Evolutionary conservation across 140 eudicot genomes (phyloP), one percentile per base, ranked within the genome.

Genomic region (Ambrosia hybrid): DNA sequence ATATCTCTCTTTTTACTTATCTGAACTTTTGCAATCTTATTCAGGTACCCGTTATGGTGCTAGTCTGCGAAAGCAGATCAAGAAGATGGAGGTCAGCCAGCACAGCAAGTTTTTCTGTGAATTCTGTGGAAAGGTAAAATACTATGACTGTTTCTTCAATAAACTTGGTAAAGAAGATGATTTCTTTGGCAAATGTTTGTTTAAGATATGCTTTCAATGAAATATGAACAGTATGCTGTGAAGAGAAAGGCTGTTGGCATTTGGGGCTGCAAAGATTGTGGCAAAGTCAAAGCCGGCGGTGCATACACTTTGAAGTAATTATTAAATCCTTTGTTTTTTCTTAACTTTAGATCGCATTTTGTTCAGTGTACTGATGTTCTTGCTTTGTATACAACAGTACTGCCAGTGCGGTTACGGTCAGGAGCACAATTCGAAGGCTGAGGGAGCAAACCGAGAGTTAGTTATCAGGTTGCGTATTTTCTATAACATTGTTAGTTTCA

Each of bases 371-470:
- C 77, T 75, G 49, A 58, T 57, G 16, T 26, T 4, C 53, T 30
- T 26, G 55, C 16, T 59, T 6, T 52, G 16, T 63, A 59, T 68
- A 51, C 65, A 5, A 72, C 81, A 91, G 96, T 77, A 92, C 98
- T 72, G 98, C 98, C 5, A 86, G 94, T 83, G 97, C 97, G 3
- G 98, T 92, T 67, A 92, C 98, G 0, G 98, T 89, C 16, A 80
- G 96, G 83, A 92, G 96, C 86, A 89, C 98, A 55, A 92, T 92
- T 68, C 64, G 96, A 62, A 87, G 95, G 90, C 72, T 92, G 81
- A 87, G 98, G 92, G 98, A 92, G 83, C 96, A 89, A 71, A 89
- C 96, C 0, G 98, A 92, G 90, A 83, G 85, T 82, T 92, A 80
- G 49, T 38, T 60, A 13, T 41, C 12, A 1, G 14, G 36, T 38